Percentiles rank a stretch among this genome's conserved stretches.
Evolutionary conservation across 106 monocot genomes (phyloP).

Genomic region (Dioscorea alata): DNA sequence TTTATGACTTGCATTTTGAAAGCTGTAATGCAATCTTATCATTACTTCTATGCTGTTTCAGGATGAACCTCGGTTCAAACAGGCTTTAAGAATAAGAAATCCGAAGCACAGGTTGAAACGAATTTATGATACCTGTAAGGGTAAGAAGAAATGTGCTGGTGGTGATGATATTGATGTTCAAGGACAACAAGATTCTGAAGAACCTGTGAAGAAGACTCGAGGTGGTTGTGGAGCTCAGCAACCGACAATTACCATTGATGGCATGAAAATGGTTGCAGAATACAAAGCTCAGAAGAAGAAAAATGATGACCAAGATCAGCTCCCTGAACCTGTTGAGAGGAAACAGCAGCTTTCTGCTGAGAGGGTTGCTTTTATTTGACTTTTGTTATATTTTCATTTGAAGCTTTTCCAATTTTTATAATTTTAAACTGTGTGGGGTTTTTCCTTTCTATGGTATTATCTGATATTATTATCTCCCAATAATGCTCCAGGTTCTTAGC

Average conservation of each 20-base stretch:
- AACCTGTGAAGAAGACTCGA: slow-evolving; percentile 72
- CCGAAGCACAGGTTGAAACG: slow-evolving; percentile 86
- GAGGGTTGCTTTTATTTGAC: slow-evolving; percentile 38
- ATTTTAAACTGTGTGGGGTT: not conserved
- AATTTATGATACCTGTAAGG: slow-evolving; percentile 98
- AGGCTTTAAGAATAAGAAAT: slow-evolving; percentile 88
- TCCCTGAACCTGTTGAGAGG: slow-evolving; percentile 94
- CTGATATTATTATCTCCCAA: not conserved
- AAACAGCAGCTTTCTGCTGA: slow-evolving; percentile 97
- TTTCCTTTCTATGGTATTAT: not conserved
- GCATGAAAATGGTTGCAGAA: slow-evolving; percentile 99
- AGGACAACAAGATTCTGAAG: slow-evolving; percentile 71
- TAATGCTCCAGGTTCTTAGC: slow-evolving; percentile 64
- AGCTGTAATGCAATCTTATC: too few relatives aligned
- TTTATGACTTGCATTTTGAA: too few relatives aligned
- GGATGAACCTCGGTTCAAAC: slow-evolving; percentile 81
- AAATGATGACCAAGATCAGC: slow-evolving; percentile 91
- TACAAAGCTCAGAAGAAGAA: slow-evolving; percentile 93
- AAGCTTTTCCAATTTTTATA: not conserved
- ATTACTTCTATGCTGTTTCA: slow-evolving; percentile 19
- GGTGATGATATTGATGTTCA: slow-evolving; percentile 94
- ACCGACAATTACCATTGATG: slow-evolving; percentile 94
- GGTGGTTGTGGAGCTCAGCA: slow-evolving; percentile 97
- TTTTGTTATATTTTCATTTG: not conserved
- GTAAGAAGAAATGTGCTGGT: slow-evolving; percentile 85